Conservation (phyloP, 2,329 filamentous ascomycete species). For the Alternaria panax region DNA sequence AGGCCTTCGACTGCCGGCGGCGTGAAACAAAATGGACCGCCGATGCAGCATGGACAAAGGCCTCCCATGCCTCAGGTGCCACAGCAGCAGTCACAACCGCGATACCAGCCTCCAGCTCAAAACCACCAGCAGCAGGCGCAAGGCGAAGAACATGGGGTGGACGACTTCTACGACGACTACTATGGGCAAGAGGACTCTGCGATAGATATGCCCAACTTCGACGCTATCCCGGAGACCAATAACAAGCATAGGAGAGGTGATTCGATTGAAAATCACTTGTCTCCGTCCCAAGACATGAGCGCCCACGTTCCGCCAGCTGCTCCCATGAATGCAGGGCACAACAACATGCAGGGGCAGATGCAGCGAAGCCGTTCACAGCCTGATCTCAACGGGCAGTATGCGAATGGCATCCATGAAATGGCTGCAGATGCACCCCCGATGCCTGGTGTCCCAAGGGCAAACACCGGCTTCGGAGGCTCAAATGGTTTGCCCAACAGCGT, state of each 20-base stretch:
- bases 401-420: conserved; percentile 70
- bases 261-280: conserved; percentile 49
- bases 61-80: conserved; percentile 40
- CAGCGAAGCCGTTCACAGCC: conserved; percentile 72
- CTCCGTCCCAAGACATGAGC: conserved; percentile 21
- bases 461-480: conserved; percentile 47
- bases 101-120: conserved; percentile 29
- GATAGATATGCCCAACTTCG: conserved; percentile 70
- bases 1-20: conserved; percentile 49
- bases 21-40: conserved; percentile 30
- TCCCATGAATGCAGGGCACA: conserved; percentile 14
- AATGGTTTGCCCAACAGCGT: conserved; percentile 38
- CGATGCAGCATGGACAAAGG: conserved; percentile 34
- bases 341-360: conserved; percentile 50
- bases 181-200: conserved; percentile 54
- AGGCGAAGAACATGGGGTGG: conserved; percentile 51
- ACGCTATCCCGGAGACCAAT: conserved; percentile 57
- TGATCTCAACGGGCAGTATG: conserved; percentile 57
- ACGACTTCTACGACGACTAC: conserved; percentile 61
- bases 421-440: conserved; percentile 64
- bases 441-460: conserved; percentile 58
- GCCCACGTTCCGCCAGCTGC: conserved; percentile 19
- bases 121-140: conserved; percentile 32
- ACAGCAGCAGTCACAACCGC: conserved; percentile 27
- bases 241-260: conserved; percentile 44